Base-by-base conservation (phyloP, 2,329 filamentous ascomycete species). In the Penicillium sp. region DNA sequence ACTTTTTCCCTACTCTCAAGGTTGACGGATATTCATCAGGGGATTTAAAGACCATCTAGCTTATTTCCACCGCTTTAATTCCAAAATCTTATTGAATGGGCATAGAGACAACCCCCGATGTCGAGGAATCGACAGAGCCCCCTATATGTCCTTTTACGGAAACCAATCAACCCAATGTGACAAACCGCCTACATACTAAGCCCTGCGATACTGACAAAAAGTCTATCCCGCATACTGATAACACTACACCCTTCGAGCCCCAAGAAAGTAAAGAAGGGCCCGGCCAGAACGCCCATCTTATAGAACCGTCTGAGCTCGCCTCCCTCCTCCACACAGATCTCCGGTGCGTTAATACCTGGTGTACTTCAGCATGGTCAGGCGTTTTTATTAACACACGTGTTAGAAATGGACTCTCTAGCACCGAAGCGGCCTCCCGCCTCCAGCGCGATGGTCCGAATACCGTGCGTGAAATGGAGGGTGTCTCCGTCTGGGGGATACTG, bases 401-500 rank as follows among this genome's bases (percentile, higher is more conserved):
- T 57, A 75, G 73, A 55, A 69, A 88, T 87, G 88, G 88, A 70
- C 81, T 91, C 77, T 82, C 80, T 71, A 76, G 74, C 68, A 71
- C 78, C 65, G 87, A 90, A 73, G 88, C 87, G 62, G 81, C 82
- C 74, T 79, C 80, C 78, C 88, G 88, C 73, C 81, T 90, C 69
- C 76, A 77, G 73, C 80, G 82, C 71, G 79, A 89, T 82, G 89
- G 88, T 66, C 82, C 83, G 66, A 91, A 91, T 78, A 83, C 82
- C 72, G 84, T 91, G 79, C 84, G 88, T 76, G 84, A 85, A 76
- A 84, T 86, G 79, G 85, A 87, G 77, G 85, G 86, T 75, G 77
- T 88, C 77, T 90, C 88, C 75, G 70, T 88, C 75, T 89, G 87
- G 85, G 84, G 88, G 78, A 89, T 91, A 78, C 82, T 91, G 77